Percentiles rank a stretch among this genome's conserved stretches.
These are phyloP conservation scores for Kuraishia hungarica DNA, from an alignment of 805 yeast species.

Conservation along the genomic window DNA sequence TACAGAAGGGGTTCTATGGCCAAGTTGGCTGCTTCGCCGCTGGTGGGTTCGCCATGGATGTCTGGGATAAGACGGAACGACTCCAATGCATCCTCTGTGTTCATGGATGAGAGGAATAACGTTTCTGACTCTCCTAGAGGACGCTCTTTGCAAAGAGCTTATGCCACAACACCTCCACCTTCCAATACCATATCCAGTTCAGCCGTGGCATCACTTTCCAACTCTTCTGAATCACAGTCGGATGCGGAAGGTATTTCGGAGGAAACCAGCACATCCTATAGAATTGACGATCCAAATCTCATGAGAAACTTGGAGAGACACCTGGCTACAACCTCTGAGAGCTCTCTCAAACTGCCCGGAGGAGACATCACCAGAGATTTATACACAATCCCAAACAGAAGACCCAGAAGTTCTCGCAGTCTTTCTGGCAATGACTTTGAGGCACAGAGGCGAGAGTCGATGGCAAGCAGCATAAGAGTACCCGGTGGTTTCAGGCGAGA, in stretches of 20 bases:
- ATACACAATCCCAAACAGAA: constrained; percentile 19
- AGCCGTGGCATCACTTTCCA: background rate
- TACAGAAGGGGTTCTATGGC: constrained; percentile 23
- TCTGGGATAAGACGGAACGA: constrained; percentile 10
- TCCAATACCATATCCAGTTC: background rate
- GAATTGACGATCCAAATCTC: constrained; percentile 24
- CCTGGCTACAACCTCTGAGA: constrained; percentile 22
- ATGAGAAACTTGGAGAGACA: constrained; percentile 27
- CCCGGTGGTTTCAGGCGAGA: constrained; percentile 84
- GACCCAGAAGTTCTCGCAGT: constrained; percentile 18
- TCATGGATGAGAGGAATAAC: constrained; percentile 9
- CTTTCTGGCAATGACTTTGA: constrained; percentile 21
- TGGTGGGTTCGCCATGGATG: constrained; percentile 7
- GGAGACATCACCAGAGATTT: constrained; percentile 46
- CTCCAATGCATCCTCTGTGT: constrained; percentile 16
- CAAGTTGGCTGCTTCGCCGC: constrained; percentile 20
- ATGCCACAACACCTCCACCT: background rate
- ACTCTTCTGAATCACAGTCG: constrained; percentile 1
- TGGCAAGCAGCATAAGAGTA: constrained; percentile 60
- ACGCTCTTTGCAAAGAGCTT: background rate
- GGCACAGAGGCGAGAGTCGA: constrained; percentile 43
- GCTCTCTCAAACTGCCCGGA: constrained; percentile 32
- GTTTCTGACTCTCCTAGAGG: background rate
- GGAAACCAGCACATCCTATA: constrained; percentile 11
- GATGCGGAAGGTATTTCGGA: constrained; percentile 1